Base-by-base conservation (phyloP, 2,329 filamentous ascomycete species). In the Nannizziopsis barbatae region DNA sequence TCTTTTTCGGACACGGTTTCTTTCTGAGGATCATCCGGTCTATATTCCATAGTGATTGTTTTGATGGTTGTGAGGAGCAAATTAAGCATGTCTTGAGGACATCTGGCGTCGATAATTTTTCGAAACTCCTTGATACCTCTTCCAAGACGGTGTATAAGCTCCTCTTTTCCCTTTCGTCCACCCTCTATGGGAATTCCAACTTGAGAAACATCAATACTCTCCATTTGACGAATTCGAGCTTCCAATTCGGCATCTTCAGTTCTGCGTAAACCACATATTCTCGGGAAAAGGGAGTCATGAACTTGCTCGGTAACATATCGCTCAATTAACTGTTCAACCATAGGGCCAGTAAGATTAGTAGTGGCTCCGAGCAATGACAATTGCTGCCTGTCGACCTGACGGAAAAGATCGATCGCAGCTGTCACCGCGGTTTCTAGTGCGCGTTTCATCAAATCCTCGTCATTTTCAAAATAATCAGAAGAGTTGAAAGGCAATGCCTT, bases 301-400 rank as follows among this genome's bases (percentile, higher is more conserved):
- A 96, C 80, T 63, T 95, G 90, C 62, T 96, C 92, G 0, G 86
- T 80, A 37, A 98, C 81, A 66, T 98, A 95, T 42, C 88, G 82
- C 66, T 98, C 92, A 55, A 98, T 95, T 58, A 98, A 75, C 52
- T 86, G 81, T 68, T 98, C 93, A 1, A 98, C 89, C 7, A 93
- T 71, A 1, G 89, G 86, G 0, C 92, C 90, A 0, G 92, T 96
- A 45, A 98, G 70, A 61, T 95, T 88, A 1, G 93, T 98, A 1
- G 88, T 95, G 3, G 89, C 86, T 14, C 89, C 92, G 3, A 98
- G 74, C 32, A 94, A 75, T 2, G 90, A 95, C 22, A 98, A 72
- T 59, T 96, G 92, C 59, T 94, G 86, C 64, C 95, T 95, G 63
- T 98, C 92, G 5, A 98, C 90, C 51, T 82, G 81, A 59, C 96